Base-by-base conservation (phyloP, 2,329 filamentous ascomycete species). In the Aspergillus fumigatiaffinis region DNA sequence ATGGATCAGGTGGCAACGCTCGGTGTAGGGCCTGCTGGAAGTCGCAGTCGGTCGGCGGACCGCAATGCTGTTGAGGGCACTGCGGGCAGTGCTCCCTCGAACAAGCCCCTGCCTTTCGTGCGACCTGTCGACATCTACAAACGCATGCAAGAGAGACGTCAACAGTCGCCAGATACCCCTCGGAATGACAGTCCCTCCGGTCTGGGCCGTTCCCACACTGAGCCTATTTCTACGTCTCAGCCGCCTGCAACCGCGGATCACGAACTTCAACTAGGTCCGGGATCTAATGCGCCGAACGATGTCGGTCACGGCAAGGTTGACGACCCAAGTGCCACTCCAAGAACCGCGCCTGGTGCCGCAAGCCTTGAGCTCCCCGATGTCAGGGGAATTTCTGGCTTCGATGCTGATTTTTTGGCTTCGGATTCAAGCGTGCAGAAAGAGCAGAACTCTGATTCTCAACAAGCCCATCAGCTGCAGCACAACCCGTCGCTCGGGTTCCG, bases 91-190 rank as follows among this genome's bases (percentile, higher is more conserved):
- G 56, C 42, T 38, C 50, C 58, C 25, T 60, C 61, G 20, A 60
- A 76, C 51, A 87, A 86, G 63, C 71, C 84, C 1, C 73, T 84
- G 21, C 82, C 86, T 0, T 87, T 93, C 63, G 80, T 91, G 55
- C 82, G 89, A 41, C 89, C 91, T 1, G 84, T 88, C 12, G 90
- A 95, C 63, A 87, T 92, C 46, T 92, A 93, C 71, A 87, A 84
- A 67, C 84, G 88, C 5, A 80, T 88, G 71, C 84, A 84, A 53
- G 87, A 90, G 63, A 88, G 21, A 17, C 52, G 38, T 62, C 76
- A 81, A 41, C 79, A 79, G 55, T 84, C 84, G 1, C 72, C 83
- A 56, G 86, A 88, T 1, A 83, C 79, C 21, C 77, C 83, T 52
- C 82, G 84, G 4, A 86, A 81, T 60, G 68, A 84, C 57, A 85